phyloP scores from a whole-genome alignment of 1,284 basidiomycete genomes.

The Austropuccinia psidii region DNA sequence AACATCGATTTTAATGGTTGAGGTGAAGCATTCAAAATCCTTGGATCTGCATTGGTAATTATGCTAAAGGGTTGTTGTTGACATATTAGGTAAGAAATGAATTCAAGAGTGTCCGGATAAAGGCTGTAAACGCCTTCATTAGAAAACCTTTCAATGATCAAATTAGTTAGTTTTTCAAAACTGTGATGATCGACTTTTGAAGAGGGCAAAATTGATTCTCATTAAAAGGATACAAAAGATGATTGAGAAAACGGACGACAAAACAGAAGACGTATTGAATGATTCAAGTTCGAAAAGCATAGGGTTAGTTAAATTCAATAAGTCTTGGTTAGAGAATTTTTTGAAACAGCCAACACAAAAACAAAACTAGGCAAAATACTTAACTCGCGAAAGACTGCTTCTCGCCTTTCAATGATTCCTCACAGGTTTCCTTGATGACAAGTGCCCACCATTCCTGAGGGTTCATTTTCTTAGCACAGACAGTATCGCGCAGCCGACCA shows the following conservation, averaged over 20 bases:
- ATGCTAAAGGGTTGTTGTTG: neutral
- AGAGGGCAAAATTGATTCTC: too few relatives aligned
- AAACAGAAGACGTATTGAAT: too few relatives aligned
- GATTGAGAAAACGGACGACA: too few relatives aligned
- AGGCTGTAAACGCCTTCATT: neutral
- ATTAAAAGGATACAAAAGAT: too few relatives aligned
- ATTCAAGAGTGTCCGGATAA: neutral
- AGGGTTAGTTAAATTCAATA: too few relatives aligned
- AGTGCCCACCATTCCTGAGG: constrained; percentile 2
- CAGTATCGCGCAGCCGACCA: neutral
- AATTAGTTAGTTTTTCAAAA: neutral
- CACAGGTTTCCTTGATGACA: neutral
- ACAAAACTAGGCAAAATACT: neutral
- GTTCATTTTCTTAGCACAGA: neutral
- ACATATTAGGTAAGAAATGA: neutral
- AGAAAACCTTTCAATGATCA: neutral
- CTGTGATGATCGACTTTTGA: too few relatives aligned
- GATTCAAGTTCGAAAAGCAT: too few relatives aligned
- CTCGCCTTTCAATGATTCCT: neutral
- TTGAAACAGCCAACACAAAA: neutral
- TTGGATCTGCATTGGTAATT: constrained; percentile 7
- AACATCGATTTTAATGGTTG: neutral
- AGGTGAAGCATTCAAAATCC: neutral
- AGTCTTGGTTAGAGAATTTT: too few relatives aligned
- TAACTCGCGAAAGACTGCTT: neutral